phyloP scores from a whole-genome alignment of 169 alveolate species.

The Perkinsus marinus region DNA sequence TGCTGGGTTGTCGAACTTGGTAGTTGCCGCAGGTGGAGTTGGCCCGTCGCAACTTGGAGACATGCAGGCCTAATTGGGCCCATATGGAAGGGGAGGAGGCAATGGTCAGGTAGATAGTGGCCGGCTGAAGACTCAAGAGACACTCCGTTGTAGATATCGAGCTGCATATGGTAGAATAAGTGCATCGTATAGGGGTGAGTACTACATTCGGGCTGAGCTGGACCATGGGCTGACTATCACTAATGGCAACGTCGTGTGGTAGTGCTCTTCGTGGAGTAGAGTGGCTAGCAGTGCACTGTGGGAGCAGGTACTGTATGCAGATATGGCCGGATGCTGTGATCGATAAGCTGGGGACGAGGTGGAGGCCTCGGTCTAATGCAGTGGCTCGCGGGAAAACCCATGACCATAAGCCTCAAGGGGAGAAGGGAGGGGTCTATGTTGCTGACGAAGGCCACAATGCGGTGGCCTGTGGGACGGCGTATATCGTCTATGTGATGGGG shows the following conservation, averaged over 20 bases:
- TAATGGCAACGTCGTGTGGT: background rate
- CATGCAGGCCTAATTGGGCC: background rate
- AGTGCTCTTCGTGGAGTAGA: background rate
- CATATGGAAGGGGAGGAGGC: background rate
- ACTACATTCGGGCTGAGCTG: background rate
- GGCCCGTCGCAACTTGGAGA: background rate
- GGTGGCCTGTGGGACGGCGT: background rate
- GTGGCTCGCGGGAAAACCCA: background rate
- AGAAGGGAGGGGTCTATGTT: background rate
- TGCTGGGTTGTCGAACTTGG: background rate
- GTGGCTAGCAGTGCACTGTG: background rate
- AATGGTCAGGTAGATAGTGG: background rate
- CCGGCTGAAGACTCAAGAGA: background rate
- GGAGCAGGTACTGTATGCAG: background rate
- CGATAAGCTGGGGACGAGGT: background rate
- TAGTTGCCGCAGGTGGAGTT: background rate
- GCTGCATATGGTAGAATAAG: background rate
- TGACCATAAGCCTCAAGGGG: background rate
- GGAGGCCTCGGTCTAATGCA: background rate
- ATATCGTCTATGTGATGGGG: background rate
- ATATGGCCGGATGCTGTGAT: background rate
- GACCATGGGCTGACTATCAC: background rate
- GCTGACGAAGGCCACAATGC: background rate
- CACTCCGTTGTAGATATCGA: background rate
- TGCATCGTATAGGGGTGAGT: background rate